Conservation (phyloP, 2,329 filamentous ascomycete genomes). For the Hypoxylon sp. region DNA sequence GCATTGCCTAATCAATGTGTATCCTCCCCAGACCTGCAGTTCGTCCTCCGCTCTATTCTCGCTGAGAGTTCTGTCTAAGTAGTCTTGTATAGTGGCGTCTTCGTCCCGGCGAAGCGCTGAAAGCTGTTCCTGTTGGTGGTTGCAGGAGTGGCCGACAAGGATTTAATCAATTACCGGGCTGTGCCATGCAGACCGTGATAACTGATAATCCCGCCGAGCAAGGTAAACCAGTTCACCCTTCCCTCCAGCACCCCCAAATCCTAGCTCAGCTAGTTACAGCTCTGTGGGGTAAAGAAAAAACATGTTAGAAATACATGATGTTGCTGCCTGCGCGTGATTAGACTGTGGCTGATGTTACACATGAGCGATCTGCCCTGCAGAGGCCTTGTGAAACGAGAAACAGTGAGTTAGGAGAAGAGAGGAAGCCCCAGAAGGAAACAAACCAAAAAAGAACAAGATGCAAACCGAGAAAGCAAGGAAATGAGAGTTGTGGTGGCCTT, state of each 20-base stretch:
- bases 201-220: conserved; percentile 26
- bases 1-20: conserved; percentile 35
- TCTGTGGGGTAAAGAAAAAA: conserved; percentile 7
- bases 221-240: conserved; percentile 39
- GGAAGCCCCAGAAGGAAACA: conserved; percentile 32
- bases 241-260: conserved; percentile 34
- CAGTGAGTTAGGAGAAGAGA: conserved; percentile 34
- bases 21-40: conserved; percentile 37
- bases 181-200: conserved; percentile 39
- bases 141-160: conserved; percentile 17
- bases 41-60: conserved; percentile 40
- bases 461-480: conserved; percentile 31
- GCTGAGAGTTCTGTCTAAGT: conserved; percentile 42
- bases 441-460: conserved; percentile 28
- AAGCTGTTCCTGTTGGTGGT: conserved; percentile 18
- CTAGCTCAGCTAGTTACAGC: conserved; percentile 34
- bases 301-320: conserved; percentile 40
- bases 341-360: conserved; percentile 38
- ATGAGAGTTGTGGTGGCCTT: conserved; percentile 31
- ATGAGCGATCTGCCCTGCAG: conserved; percentile 35
- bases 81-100: conserved; percentile 22
- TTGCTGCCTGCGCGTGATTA: conserved; percentile 46
- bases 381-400: conserved; percentile 26
- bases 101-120: conserved; percentile 44
- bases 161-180: conserved; percentile 25